These are phyloP conservation scores for Metschnikowia reukaufii DNA, from an alignment of 805 yeast genomes.

Conservation along the genomic window DNA sequence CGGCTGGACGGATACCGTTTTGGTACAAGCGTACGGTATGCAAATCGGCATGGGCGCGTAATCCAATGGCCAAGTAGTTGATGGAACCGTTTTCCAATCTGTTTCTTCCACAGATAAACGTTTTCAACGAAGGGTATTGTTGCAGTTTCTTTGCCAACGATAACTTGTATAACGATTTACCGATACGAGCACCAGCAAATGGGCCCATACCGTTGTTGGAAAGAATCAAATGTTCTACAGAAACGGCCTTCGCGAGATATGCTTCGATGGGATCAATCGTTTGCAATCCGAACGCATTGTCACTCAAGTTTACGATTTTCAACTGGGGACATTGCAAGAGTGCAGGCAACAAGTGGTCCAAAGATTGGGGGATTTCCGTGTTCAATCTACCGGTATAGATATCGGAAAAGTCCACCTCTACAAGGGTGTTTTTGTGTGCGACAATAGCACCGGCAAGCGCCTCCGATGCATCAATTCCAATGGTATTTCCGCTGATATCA, in stretches of 20 bases:
- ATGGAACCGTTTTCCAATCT: conserved; percentile 95
- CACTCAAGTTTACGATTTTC: conserved; percentile 78
- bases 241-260: conserved; percentile 70
- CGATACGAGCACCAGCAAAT: conserved; percentile 92
- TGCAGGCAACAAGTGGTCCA: conserved; percentile 70
- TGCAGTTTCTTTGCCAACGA: conserved; percentile 60
- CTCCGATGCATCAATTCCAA: conserved; percentile 86
- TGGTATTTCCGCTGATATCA: conserved; percentile 90
- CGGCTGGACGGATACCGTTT: conserved; percentile 95
- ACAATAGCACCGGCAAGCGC: conserved; percentile 59
- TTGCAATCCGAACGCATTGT: conserved; percentile 95
- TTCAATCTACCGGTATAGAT: conserved; percentile 92
- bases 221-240: conserved; percentile 81
- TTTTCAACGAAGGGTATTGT: conserved; percentile 57
- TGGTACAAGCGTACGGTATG: conserved; percentile 81
- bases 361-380: conserved; percentile 88
- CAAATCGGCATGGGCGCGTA: conserved; percentile 74
- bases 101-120: conserved; percentile 95
- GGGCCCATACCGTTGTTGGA: conserved; percentile 99
- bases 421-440: conserved; percentile 46
- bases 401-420: conserved; percentile 83
- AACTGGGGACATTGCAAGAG: conserved; percentile 67
- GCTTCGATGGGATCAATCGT: conserved; percentile 87
- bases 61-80: conserved; percentile 78
- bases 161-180: conserved; percentile 74